phyloP scores from a whole-genome alignment of 352 stramenopile species.

The Pythium periplocum region DNA sequence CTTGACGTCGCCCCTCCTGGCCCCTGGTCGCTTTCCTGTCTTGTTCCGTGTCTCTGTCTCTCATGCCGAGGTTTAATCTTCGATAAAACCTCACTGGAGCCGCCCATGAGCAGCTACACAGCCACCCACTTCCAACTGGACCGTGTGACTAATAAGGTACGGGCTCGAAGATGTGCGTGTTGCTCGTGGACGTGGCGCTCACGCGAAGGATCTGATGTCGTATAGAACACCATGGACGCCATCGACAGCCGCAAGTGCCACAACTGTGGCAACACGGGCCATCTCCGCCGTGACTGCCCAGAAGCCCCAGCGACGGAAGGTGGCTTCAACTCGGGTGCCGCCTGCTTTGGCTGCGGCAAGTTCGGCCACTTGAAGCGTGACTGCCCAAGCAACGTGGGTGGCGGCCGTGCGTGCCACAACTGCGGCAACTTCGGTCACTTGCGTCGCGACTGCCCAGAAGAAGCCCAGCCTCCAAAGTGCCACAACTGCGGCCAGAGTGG shows the following conservation, averaged over 20 bases:
- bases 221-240: slow-evolving; percentile 28
- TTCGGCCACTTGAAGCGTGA: slow-evolving; percentile 77
- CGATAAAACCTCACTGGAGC: slow-evolving; percentile 8
- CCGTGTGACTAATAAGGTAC: too few relatives aligned
- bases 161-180: too few relatives aligned
- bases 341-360: slow-evolving; percentile 80
- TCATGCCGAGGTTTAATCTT: slow-evolving; percentile 8
- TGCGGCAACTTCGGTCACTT: slow-evolving; percentile 75
- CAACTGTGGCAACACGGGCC: slow-evolving; percentile 68
- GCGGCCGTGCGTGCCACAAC: slow-evolving; percentile 73
- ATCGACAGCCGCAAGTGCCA: slow-evolving; percentile 61
- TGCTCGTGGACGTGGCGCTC: neutral
- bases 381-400: slow-evolving; percentile 37
- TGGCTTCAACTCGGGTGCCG: slow-evolving; percentile 25
- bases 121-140: too few relatives aligned
- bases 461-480: slow-evolving; percentile 68
- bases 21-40: too few relatives aligned
- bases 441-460: slow-evolving; percentile 73
- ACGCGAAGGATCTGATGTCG: neutral
- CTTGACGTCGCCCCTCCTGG: slow-evolving; percentile 9
- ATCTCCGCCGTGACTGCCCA: slow-evolving; percentile 75
- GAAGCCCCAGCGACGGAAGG: slow-evolving; percentile 35
- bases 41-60: slow-evolving; percentile 12
- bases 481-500: slow-evolving; percentile 73
- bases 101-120: too few relatives aligned